A percentile compares a stretch with the other conserved stretches of the same genome.
Conservation (phyloP, 208 protist species). For the Trypanosomatidae sp. region DNA sequence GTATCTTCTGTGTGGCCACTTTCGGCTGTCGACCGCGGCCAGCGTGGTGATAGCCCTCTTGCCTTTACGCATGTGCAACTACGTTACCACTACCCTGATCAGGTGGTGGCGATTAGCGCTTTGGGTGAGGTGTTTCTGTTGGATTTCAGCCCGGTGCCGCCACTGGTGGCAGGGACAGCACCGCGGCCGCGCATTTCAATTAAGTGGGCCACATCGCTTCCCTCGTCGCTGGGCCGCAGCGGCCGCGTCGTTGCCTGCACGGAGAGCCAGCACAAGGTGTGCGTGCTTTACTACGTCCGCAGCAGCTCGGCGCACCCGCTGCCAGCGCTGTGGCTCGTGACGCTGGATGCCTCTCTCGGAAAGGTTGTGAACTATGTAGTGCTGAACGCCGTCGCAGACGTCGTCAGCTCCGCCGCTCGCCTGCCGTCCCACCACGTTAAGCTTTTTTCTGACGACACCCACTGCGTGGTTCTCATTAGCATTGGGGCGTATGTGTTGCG, state of each 20-base stretch:
- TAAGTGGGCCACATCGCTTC: conserved; percentile 66
- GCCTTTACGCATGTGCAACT: conserved; percentile 59
- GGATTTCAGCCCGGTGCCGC: conserved; percentile 30
- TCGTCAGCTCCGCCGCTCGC: conserved; percentile 37
- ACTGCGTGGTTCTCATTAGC: conserved; percentile 47
- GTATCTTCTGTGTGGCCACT: conserved; percentile 16
- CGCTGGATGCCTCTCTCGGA: conserved; percentile 47
- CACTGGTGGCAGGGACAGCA: neutral
- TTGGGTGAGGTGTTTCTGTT: conserved; percentile 63
- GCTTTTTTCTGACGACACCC: conserved; percentile 47
- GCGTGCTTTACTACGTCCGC: conserved; percentile 41
- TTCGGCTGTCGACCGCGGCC: neutral
- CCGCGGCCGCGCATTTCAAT: conserved; percentile 2
- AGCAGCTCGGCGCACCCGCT: conserved; percentile 30
- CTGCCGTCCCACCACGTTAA: conserved; percentile 59
- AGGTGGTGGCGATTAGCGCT: conserved; percentile 51
- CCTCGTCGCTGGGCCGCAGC: conserved; percentile 34
- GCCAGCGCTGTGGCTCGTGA: conserved; percentile 59
- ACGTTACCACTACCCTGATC: conserved; percentile 35
- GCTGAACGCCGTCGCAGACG: conserved; percentile 55
- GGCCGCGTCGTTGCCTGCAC: conserved; percentile 45
- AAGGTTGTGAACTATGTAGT: conserved; percentile 53
- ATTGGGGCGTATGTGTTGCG: conserved; percentile 63
- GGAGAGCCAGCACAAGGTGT: conserved; percentile 52
- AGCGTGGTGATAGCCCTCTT: conserved; percentile 9